Conservation (phyloP, 495 filamentous ascomycete species). For the Aspergillus cristatus region DNA sequence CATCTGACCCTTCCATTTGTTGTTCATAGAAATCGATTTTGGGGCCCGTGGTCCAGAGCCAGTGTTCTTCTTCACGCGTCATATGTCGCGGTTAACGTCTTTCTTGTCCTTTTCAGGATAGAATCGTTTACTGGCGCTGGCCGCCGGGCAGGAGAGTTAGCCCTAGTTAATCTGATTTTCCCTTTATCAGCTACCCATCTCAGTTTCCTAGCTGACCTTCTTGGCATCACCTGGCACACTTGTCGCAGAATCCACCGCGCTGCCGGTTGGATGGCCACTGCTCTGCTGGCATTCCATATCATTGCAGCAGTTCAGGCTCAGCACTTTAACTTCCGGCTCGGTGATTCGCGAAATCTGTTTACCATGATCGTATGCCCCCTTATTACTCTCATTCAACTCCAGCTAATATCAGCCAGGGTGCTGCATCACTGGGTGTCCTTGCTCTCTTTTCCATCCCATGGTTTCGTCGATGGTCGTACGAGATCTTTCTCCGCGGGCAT, state of each 20-base stretch:
- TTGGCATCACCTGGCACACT: slow-evolving; percentile 11
- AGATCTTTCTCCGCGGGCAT: slow-evolving; percentile 26
- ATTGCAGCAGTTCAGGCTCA: slow-evolving; percentile 3
- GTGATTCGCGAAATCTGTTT: slow-evolving; percentile 8
- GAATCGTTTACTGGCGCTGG: slow-evolving; percentile 5
- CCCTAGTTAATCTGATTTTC: slow-evolving; percentile 14
- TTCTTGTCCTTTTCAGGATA: slow-evolving; percentile 11
- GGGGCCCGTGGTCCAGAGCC: slow-evolving; percentile 13
- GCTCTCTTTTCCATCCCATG: slow-evolving; percentile 12
- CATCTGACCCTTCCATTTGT: slow-evolving; percentile 12
- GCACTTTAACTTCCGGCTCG: slow-evolving; percentile 6
- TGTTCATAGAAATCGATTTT: slow-evolving; percentile 8
- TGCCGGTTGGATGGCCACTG: slow-evolving; percentile 12
- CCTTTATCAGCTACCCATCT: slow-evolving; percentile 15
- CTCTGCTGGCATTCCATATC: slow-evolving; percentile 12
- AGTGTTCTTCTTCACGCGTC: slow-evolving; percentile 7
- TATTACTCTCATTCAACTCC: background rate
- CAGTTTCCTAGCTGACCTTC: slow-evolving; percentile 16
- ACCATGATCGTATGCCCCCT: slow-evolving; percentile 9
- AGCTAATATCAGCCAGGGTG: slow-evolving; percentile 8
- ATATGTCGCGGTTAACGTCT: slow-evolving; percentile 12
- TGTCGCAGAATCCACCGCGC: slow-evolving; percentile 16
- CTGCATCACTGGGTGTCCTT: slow-evolving; percentile 8
- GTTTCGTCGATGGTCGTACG: slow-evolving; percentile 17
- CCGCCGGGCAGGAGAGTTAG: slow-evolving; percentile 13